phyloP scores from a whole-genome alignment of 2,329 filamentous ascomycete species.

The Epichloe hybrida region DNA sequence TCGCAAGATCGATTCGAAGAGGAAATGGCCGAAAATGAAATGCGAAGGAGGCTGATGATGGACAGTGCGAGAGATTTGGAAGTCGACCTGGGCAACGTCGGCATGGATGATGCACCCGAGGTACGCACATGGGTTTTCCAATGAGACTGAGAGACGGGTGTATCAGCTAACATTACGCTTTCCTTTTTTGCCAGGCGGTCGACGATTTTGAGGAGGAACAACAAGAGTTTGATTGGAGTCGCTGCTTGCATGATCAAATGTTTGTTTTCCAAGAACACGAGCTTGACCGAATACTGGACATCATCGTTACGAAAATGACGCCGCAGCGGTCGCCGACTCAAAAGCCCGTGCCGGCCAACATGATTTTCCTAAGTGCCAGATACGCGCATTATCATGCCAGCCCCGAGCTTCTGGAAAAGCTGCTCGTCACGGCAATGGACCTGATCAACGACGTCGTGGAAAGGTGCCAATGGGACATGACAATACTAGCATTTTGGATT shows the following conservation, averaged over 20 bases:
- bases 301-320: conserved; percentile 96
- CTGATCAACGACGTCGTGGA: conserved; percentile 98
- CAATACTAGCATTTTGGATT: conserved; percentile 96
- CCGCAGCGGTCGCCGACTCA: conserved; percentile 92
- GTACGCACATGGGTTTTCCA: conserved; percentile 30
- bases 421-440: conserved; percentile 79
- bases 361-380: conserved; percentile 86
- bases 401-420: conserved; percentile 63
- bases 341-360: conserved; percentile 93
- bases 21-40: conserved; percentile 90
- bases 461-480: conserved; percentile 97
- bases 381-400: conserved; percentile 97
- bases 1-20: conserved; percentile 92
- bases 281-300: conserved; percentile 79
- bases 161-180: conserved; percentile 13
- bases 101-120: conserved; percentile 90
- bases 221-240: conserved; percentile 91
- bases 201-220: conserved; percentile 80
- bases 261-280: conserved; percentile 97
- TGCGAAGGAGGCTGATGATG: conserved; percentile 97
- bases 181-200: conserved; percentile 31
- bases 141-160: not conserved
- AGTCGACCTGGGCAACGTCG: conserved; percentile 88
- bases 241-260: conserved; percentile 96
- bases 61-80: conserved; percentile 95